Evolutionary conservation across 805 yeast species (phyloP).

Genomic region (Saturnispora bothae): DNA sequence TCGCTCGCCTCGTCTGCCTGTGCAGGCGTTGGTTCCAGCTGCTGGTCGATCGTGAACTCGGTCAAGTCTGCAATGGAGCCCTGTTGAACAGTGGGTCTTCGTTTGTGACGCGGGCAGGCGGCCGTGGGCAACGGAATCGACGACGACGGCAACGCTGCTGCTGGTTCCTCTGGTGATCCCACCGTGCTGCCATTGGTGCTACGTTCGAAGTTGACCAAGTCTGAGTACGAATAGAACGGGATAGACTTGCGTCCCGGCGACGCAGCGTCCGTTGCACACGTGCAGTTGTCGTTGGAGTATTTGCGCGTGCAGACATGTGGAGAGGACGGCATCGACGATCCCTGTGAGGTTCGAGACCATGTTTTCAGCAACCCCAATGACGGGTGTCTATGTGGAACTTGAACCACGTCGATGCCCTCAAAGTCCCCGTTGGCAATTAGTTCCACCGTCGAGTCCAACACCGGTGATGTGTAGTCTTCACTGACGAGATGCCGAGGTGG

Average conservation of each 20-base stretch:
- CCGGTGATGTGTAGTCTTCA: slow-evolving; percentile 73
- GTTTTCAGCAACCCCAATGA: slow-evolving; percentile 6
- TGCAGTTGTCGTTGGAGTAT: slow-evolving; percentile 1
- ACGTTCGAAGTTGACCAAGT: slow-evolving; percentile 23
- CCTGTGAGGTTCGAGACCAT: slow-evolving; percentile 1
- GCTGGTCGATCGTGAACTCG: slow-evolving; percentile 11
- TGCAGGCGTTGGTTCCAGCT: background rate
- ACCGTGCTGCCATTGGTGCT: slow-evolving; percentile 4
- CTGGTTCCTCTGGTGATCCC: background rate
- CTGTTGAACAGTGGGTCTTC: slow-evolving; percentile 9
- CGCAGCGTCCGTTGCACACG: background rate
- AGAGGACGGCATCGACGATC: slow-evolving; percentile 5
- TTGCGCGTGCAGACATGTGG: too few species aligned
- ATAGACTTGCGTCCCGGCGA: slow-evolving; percentile 18
- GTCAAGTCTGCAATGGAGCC: slow-evolving; percentile 13
- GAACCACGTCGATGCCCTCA: slow-evolving; percentile 59
- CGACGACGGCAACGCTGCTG: slow-evolving; percentile 7
- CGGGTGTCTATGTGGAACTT: slow-evolving; percentile 19
- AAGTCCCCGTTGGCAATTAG: slow-evolving; percentile 50
- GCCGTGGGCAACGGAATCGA: background rate
- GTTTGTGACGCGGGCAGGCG: background rate
- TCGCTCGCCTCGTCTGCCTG: background rate
- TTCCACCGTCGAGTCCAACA: slow-evolving; percentile 67
- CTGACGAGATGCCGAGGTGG: slow-evolving; percentile 25
- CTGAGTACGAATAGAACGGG: slow-evolving; percentile 26